phyloP scores from a whole-genome alignment of 73 alveolate genomes.

The Blepharisma japonicum region DNA sequence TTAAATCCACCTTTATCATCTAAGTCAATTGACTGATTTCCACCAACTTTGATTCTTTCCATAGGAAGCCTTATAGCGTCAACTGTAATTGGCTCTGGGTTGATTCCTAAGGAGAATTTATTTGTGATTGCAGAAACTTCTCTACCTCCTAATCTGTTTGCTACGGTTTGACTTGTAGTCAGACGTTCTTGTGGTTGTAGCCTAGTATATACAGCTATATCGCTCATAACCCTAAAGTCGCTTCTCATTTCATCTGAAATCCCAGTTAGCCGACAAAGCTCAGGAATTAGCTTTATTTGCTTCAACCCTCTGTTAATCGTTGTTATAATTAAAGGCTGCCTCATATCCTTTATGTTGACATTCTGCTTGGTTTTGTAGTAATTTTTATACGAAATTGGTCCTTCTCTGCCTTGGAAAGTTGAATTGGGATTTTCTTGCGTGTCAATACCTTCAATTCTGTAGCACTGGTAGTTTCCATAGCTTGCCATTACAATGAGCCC shows the following conservation, averaged over 20 bases:
- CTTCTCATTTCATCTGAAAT: conserved; percentile 82
- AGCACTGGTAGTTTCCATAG: neutral
- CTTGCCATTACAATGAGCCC: neutral
- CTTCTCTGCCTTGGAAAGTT: conserved; percentile 1
- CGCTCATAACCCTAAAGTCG: conserved; percentile 76
- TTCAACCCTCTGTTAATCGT: neutral
- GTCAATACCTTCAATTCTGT: conserved; percentile 44
- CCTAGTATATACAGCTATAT: conserved; percentile 63
- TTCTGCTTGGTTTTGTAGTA: neutral
- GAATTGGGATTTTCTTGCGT: conserved; percentile 13
- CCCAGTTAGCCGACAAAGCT: conserved; percentile 85
- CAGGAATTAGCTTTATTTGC: conserved; percentile 63
- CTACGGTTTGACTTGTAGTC: neutral
- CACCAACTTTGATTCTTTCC: conserved; percentile 4
- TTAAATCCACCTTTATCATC: neutral
- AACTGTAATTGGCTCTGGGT: conserved; percentile 26
- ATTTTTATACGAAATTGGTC: neutral
- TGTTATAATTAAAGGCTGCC: neutral
- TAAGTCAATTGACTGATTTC: neutral
- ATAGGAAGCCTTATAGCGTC: neutral
- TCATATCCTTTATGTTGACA: neutral
- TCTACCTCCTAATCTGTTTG: neutral
- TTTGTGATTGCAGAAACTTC: neutral
- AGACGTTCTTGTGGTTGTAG: conserved; percentile 56
- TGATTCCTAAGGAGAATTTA: neutral